A percentile compares a stretch with the other conserved stretches of the same genome.
Evolutionary conservation across 345 rosid genomes (phyloP).

Genomic region (Kernera saxatilis): DNA sequence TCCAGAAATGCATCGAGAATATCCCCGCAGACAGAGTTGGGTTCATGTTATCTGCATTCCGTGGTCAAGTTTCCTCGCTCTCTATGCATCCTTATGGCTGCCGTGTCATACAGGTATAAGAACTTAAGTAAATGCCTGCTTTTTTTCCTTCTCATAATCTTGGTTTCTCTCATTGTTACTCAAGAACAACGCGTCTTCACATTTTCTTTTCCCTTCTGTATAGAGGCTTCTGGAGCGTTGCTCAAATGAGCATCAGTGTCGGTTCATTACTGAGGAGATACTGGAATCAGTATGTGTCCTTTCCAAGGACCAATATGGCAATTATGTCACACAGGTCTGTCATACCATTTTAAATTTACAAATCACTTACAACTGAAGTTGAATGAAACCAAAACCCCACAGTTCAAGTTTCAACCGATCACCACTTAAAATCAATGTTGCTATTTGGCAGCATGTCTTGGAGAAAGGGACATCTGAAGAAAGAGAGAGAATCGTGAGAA

Average conservation of each 20-base stretch:
- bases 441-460: constrained; percentile 52
- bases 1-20: constrained; percentile 76
- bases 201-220: constrained; percentile 6
- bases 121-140: not conserved
- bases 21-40: constrained; percentile 52
- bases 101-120: constrained; percentile 68
- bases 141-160: not conserved
- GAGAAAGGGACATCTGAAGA: constrained; percentile 53
- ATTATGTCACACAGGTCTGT: constrained; percentile 67
- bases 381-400: not conserved
- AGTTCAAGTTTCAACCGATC: not conserved
- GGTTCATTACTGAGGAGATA: constrained; percentile 56
- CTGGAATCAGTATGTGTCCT: constrained; percentile 51
- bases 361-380: not conserved
- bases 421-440: not conserved
- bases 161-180: constrained; percentile 1
- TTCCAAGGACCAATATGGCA: constrained; percentile 76
- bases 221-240: constrained; percentile 74
- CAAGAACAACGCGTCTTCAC: not conserved
- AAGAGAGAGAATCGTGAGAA: constrained; percentile 47
- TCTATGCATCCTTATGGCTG: constrained; percentile 83
- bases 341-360: not conserved
- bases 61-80: constrained; percentile 60
- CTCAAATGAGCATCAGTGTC: constrained; percentile 43
- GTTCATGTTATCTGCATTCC: constrained; percentile 55